Base-by-base conservation (phyloP, 768 basidiomycete species). In the Russula sp. region DNA sequence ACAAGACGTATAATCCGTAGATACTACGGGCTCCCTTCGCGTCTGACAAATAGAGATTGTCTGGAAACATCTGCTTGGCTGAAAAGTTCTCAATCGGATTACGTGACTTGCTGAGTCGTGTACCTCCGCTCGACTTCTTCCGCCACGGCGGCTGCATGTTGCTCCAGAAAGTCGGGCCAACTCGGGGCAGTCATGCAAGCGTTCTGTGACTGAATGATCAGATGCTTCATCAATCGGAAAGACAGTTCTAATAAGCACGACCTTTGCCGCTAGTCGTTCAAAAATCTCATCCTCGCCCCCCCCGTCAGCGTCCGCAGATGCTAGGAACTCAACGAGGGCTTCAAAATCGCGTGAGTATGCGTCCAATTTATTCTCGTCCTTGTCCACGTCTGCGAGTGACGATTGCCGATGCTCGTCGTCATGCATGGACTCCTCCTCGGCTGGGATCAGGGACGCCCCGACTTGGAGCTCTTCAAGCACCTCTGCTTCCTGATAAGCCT, bases 281-380 rank as follows among this genome's bases (percentile, higher is more conserved):
- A 85, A 89, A 39, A 85, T 74, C n/a, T 77, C 74, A 27, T 75
- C 74, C n/a, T 80, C 79, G 4, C 74, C 71, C 8, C 77, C 75
- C 1, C 80, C 78, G 4, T 81, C 78, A 11, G 80, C 79, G 45
- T 79, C 81, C 11, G 78, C 77, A 4, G 73, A 77, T 11, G 80
- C 81, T 67, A 88, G 84, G 67, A 86, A 88, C 10, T 72, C 71
- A 7, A 80, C 77, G 42, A 89, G 76, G 3, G 74, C 69, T 18
- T 81, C 74, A n/a, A 87, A 73, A 70, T 86, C 84, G 54, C 77
- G 72, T n/a, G 49, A 22, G 18, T 64, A 51, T 39, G 54, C 48
- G 13, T 37, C 59, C 14, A 6, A 39, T 54, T 51, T 14, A 37
- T 31, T 34, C 53, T 16, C 44, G 14, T 40, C 34, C 9, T 34